A percentile compares a stretch with the other conserved stretches of the same genome.
Evolutionary conservation across 768 basidiomycete genomes (phyloP).

Genomic region (Termitomyces sp.): DNA sequence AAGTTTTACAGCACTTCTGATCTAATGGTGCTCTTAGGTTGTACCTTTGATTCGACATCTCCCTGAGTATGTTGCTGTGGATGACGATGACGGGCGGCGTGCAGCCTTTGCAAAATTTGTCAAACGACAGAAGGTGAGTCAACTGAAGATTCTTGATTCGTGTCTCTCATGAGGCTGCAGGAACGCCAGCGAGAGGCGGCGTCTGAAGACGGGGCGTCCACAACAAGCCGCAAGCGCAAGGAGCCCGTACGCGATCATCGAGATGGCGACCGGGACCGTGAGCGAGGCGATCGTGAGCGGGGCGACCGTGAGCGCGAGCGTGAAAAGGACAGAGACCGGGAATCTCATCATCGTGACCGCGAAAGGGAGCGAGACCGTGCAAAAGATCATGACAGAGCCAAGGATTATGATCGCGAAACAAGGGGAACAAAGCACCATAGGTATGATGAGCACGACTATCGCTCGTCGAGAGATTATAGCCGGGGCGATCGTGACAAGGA

Average conservation of each 20-base stretch:
- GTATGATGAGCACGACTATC: slow-evolving; percentile 43
- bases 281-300: slow-evolving; percentile 30
- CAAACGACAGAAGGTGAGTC: slow-evolving; percentile 78
- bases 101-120: slow-evolving; percentile 85
- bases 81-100: slow-evolving; percentile 80
- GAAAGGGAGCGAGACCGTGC: slow-evolving; percentile 25
- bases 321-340: slow-evolving; percentile 28
- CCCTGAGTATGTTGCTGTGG: slow-evolving; percentile 80
- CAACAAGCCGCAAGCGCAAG: slow-evolving; percentile 75
- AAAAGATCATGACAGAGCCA: slow-evolving; percentile 17
- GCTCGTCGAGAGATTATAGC: slow-evolving; percentile 34
- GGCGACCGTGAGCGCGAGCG: slow-evolving; percentile 34
- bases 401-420: slow-evolving; percentile 26
- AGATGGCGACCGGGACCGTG: slow-evolving; percentile 39
- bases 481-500: slow-evolving; percentile 33
- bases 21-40: slow-evolving; percentile 33
- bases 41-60: slow-evolving; percentile 75
- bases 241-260: slow-evolving; percentile 54
- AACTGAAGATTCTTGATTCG: background rate
- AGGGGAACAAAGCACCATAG: slow-evolving; percentile 42
- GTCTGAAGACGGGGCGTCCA: slow-evolving; percentile 82
- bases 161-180: slow-evolving; percentile 25
- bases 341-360: slow-evolving; percentile 26
- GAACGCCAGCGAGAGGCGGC: slow-evolving; percentile 73
- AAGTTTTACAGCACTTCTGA: background rate